Percentiles rank a stretch among this genome's conserved stretches.
Evolutionary conservation across 1,284 basidiomycete species (phyloP).

Genomic region (Cryptococcus jaspeensis): DNA sequence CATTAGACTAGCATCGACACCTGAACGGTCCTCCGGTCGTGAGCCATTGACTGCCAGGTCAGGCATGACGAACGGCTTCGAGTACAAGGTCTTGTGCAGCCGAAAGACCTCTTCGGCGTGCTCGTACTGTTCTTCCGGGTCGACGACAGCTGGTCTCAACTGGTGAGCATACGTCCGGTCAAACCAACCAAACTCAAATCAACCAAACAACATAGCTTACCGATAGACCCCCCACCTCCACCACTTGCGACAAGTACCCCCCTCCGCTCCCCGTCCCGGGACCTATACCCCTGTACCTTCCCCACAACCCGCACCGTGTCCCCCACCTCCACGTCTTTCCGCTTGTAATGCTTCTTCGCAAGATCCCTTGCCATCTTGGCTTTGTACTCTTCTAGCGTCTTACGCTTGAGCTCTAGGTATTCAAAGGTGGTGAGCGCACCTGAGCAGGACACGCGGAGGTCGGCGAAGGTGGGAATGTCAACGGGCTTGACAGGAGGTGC

Average conservation of each 20-base stretch:
- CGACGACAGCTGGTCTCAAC: conserved; percentile 29
- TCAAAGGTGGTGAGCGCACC: background rate
- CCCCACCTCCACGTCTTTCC: conserved; percentile 40
- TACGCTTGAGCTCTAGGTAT: background rate
- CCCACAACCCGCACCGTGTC: conserved; percentile 42
- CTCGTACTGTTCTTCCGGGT: conserved; percentile 34
- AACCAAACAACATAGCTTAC: conserved; percentile 21
- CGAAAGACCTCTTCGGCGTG: conserved; percentile 23
- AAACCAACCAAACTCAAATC: background rate
- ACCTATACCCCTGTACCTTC: conserved; percentile 37
- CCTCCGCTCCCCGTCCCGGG: conserved; percentile 20
- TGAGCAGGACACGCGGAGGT: background rate
- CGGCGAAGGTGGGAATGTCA: background rate
- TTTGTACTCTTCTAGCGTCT: background rate
- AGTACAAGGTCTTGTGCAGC: conserved; percentile 35
- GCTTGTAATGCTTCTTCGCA: background rate
- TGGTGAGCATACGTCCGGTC: background rate
- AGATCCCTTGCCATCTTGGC: no score
- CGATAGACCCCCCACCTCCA: conserved; percentile 29
- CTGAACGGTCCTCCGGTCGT: background rate
- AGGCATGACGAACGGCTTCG: conserved; percentile 33
- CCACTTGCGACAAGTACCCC: conserved; percentile 36
- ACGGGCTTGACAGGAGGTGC: background rate
- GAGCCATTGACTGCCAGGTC: background rate
- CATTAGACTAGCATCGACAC: background rate